Conservation (phyloP, 2,329 filamentous ascomycete species). For the Pseudopyrenochaeta lycopersici region DNA sequence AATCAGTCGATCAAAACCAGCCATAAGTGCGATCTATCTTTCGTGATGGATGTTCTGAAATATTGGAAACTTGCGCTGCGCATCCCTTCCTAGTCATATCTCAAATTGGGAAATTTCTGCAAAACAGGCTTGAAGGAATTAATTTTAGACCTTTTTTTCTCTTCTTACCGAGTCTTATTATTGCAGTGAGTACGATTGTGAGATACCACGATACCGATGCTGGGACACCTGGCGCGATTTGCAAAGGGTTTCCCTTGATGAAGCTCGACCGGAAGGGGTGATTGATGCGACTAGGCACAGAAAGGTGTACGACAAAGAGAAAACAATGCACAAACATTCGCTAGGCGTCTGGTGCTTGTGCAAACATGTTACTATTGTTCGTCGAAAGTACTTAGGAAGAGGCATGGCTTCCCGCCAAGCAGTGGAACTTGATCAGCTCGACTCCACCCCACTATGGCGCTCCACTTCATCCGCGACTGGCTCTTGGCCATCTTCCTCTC, state of each 20-base stretch:
- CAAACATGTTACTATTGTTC: constrained; percentile 25
- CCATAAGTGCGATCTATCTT: too few relatives aligned
- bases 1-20: too few relatives aligned
- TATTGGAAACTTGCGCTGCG: too few relatives aligned
- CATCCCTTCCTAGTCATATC: too few relatives aligned
- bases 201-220: too few relatives aligned
- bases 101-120: too few relatives aligned
- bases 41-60: too few relatives aligned
- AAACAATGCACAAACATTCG: not conserved
- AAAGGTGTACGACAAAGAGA: not conserved
- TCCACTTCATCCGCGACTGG: constrained; percentile 26
- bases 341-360: not conserved
- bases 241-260: not conserved
- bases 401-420: constrained; percentile 22
- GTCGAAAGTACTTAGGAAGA: constrained; percentile 13
- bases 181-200: too few relatives aligned
- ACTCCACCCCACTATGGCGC: constrained; percentile 22
- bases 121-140: too few relatives aligned
- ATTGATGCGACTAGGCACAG: not conserved
- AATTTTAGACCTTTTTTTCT: too few relatives aligned
- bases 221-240: too few relatives aligned
- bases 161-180: too few relatives aligned
- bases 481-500: constrained; percentile 16
- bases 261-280: not conserved
- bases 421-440: constrained; percentile 8